phyloP scores from a whole-genome alignment of 2,329 filamentous ascomycete genomes.

The Aspergillus bombycis region DNA sequence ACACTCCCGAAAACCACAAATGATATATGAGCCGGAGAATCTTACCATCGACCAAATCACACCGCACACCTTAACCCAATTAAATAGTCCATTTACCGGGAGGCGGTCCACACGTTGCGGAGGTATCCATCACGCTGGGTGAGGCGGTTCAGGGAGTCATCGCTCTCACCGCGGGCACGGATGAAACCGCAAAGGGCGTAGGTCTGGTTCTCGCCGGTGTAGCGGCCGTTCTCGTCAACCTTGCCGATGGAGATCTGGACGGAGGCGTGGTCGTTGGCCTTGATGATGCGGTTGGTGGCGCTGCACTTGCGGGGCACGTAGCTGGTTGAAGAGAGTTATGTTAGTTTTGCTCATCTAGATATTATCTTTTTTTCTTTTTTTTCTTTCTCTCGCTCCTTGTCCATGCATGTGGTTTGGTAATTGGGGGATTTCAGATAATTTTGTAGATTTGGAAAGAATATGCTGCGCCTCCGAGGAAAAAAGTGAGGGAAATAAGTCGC shows the following conservation, averaged over 20 bases:
- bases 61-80: slow-evolving; percentile 10
- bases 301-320: slow-evolving; percentile 99
- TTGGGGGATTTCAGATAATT: not conserved
- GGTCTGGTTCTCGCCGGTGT: slow-evolving; percentile 94
- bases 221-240: slow-evolving; percentile 98
- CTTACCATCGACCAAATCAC: slow-evolving; percentile 29
- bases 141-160: slow-evolving; percentile 94
- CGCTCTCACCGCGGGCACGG: slow-evolving; percentile 95
- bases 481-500: no score
- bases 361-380: not conserved
- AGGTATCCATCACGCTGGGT: slow-evolving; percentile 94
- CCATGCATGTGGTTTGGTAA: slow-evolving; percentile 5
- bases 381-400: not conserved
- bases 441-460: not conserved
- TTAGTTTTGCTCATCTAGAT: slow-evolving; percentile 8
- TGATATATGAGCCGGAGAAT: not conserved
- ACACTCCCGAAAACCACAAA: not conserved
- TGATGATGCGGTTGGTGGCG: slow-evolving; percentile 99
- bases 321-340: slow-evolving; percentile 51
- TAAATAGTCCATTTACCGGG: slow-evolving; percentile 42
- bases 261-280: slow-evolving; percentile 99
- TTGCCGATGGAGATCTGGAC: slow-evolving; percentile 97
- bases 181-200: slow-evolving; percentile 98
- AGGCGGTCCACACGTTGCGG: slow-evolving; percentile 93
- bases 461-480: not conserved